Base-by-base conservation (phyloP, 148 eudicot genomes). In the Suaeda aralocaspica region DNA sequence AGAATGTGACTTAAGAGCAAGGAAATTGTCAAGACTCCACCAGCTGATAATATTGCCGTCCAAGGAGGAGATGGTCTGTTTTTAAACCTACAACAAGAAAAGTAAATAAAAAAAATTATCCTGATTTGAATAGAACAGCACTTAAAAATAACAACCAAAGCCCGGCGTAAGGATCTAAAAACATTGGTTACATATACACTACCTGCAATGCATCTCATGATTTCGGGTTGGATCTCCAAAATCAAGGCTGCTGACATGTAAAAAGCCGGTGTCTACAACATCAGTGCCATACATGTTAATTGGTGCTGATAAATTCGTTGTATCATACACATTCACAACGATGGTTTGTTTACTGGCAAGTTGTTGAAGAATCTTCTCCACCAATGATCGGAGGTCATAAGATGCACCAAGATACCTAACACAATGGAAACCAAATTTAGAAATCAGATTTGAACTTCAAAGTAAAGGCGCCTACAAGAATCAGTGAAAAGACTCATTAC, bases 151-250 rank as follows among this genome's bases (percentile, higher is more conserved):
- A 4, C 41, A 36, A 36, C 41, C 41, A 36, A 36, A 36, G 5
- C 41, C 41, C 41, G 41, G 4, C 5, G 8, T 3, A 36, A 36
- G 4, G 41, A 36, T 36, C 41, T 36, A 36, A 36, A 3, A 36
- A 36, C 41, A 36, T 33, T 39, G 31, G 12, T 44, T 66, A 10
- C 28, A 6, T 15, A 12, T 33, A 48, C 21, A 26, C 62, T 79
- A 94, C 99, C 99, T 87, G 97, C 97, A 94, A 74, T 81, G 92
- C 93, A 91, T 94, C 91, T 91, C 97, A 70, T 91, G 97, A 68
- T 83, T 91, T 53, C 96, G 85, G 55, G 82, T 70, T 51, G 99
- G 99, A 73, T 94, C 99, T 30, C 99, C 99, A 80, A 94, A 94
- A 73, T 94, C 90, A 70, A 94, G 97, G 68, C 59, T 62, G 78